Evolutionary conservation across 1,139 yeast genomes (phyloP), one percentile per base, ranked within the genome.

Genomic region (Saccharomyces hybrid): DNA sequence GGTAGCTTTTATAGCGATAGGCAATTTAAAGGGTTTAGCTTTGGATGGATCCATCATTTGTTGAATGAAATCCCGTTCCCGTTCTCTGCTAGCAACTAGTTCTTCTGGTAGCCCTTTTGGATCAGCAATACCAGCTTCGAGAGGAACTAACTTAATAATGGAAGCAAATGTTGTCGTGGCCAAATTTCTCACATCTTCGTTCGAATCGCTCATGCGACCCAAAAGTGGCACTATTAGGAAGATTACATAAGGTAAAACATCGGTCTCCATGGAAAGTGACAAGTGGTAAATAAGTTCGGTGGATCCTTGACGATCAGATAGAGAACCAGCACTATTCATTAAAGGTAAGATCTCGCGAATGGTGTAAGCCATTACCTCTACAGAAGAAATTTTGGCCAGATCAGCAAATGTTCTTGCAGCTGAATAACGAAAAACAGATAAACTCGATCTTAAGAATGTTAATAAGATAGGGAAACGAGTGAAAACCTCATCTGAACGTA

Each of bases 21-120:
- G 99, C 47, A 95, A 73, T 54, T 83, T 86, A 70, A 91, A 95
- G 1, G 95, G 84, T 62, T 91, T 82, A 53, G 95, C 88, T 68
- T 91, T 90, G 6, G 90, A 77, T n/a, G 96, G 96, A 69, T 95
- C 98, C 90, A 95, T 88, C 98, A 95, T 93, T 69, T 95, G 99
- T 61, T 87, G 88, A 58, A 95, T 88, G 64, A 95, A 95, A 62
- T 88, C 96, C 67, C 99, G 82, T 70, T 95, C 99, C 56, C 88
- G 79, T 63, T 91, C 97, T 69, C 98, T 86, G 6, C 97, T 97
- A 63, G 78, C 87, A 57, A 93, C 76, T 54, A 95, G 77, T 53
- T 87, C 91, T 56, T 78, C 77, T 1, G 99, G 95, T 85, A 95
- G 83, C 58, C 91, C 96, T 54, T 83, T 86, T 1, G 99, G 99